These are phyloP conservation scores for Phytophthora cryptogea DNA, from an alignment of 352 stramenopile genomes.

Conservation along the genomic window DNA sequence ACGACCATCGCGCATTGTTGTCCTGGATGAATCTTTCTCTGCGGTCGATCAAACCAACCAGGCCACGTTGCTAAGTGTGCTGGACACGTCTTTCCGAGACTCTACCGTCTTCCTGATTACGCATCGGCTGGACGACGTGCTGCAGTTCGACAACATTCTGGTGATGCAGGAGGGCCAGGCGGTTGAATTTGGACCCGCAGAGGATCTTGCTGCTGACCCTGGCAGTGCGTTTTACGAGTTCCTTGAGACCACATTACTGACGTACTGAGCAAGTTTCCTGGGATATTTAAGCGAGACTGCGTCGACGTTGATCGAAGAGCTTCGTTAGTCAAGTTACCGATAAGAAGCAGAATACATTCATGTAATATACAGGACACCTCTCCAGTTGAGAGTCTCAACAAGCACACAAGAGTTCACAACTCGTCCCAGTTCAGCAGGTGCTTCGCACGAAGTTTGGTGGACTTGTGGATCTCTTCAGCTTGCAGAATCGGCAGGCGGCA, in stretches of 20 bases:
- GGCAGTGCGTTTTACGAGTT: constrained; percentile 55
- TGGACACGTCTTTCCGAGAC: constrained; percentile 87
- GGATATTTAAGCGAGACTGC: neutral
- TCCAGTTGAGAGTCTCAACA: neutral
- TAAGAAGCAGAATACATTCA: constrained; percentile 8
- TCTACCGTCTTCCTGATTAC: constrained; percentile 98
- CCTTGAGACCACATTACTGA: constrained; percentile 50
- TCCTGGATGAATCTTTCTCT: constrained; percentile 91
- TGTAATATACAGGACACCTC: constrained; percentile 18
- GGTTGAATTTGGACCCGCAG: constrained; percentile 46
- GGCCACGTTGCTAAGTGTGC: constrained; percentile 68
- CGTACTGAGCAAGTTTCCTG: constrained; percentile 21
- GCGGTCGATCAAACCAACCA: constrained; percentile 65
- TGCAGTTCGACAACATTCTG: constrained; percentile 42
- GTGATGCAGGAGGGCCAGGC: constrained; percentile 40
- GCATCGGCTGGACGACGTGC: constrained; percentile 93
- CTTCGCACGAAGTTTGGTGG: constrained; percentile 50
- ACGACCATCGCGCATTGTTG: constrained; percentile 79
- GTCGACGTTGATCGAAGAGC: too few species aligned
- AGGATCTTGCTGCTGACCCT: constrained; percentile 44
- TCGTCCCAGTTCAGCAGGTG: constrained; percentile 35
- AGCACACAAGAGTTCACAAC: constrained; percentile 5
- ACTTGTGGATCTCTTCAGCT: constrained; percentile 53
- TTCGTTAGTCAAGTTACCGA: constrained; percentile 6
- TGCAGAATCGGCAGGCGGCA: constrained; percentile 47